phyloP scores from a whole-genome alignment of 2,329 filamentous ascomycete genomes.

The Neurospora crassa region DNA sequence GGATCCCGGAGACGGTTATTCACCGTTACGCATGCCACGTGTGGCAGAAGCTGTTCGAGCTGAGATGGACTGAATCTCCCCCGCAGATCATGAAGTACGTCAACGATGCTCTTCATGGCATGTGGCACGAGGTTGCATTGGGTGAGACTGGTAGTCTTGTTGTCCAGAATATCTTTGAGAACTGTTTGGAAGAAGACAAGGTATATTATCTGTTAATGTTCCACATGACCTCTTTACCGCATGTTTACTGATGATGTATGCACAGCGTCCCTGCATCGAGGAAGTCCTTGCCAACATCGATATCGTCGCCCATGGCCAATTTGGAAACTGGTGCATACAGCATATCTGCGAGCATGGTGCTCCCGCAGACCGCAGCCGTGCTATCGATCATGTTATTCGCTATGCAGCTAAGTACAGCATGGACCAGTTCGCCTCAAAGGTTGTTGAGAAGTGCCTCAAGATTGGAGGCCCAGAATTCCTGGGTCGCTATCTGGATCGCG shows the following conservation, averaged over 20 bases:
- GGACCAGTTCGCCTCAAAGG: slow-evolving; percentile 98
- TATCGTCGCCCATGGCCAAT: slow-evolving; percentile 92
- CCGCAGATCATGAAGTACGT: slow-evolving; percentile 98
- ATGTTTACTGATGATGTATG: slow-evolving; percentile 1
- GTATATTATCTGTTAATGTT: slow-evolving; percentile 35
- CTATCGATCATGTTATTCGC: slow-evolving; percentile 89
- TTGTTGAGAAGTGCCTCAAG: slow-evolving; percentile 98
- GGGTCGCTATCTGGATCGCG: slow-evolving; percentile 81
- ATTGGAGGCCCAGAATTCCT: slow-evolving; percentile 88
- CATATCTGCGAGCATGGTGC: slow-evolving; percentile 97
- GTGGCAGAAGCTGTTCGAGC: slow-evolving; percentile 98
- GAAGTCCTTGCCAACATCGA: slow-evolving; percentile 94
- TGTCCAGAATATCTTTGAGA: slow-evolving; percentile 99
- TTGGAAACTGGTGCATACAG: slow-evolving; percentile 99
- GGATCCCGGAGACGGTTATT: slow-evolving; percentile 95
- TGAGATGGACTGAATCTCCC: slow-evolving; percentile 88
- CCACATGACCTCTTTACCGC: background rate
- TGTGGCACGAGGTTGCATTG: slow-evolving; percentile 98
- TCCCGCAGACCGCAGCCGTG: slow-evolving; percentile 81
- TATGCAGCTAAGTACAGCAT: slow-evolving; percentile 96
- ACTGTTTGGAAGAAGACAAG: slow-evolving; percentile 97
- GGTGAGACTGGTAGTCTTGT: slow-evolving; percentile 96
- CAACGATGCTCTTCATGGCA: slow-evolving; percentile 86
- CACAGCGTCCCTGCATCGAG: slow-evolving; percentile 86
- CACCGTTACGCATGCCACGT: slow-evolving; percentile 98